These are phyloP conservation scores for Podospora comata DNA, from an alignment of 495 filamentous ascomycete species.

Conservation along the genomic window DNA sequence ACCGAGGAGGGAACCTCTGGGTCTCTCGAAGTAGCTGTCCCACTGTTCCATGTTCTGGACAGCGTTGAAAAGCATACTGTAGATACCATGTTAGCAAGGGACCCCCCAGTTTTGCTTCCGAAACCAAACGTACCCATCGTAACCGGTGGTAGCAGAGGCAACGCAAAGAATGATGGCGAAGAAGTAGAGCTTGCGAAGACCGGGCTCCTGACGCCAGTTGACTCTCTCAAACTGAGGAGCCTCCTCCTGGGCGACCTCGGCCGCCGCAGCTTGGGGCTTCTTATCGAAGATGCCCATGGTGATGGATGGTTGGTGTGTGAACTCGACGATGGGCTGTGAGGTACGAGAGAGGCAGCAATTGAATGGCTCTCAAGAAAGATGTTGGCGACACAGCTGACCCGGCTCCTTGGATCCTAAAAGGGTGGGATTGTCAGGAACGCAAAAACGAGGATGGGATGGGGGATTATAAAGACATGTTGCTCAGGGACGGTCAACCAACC, in stretches of 20 bases:
- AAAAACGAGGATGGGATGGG: slow-evolving; percentile 18
- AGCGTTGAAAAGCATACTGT: slow-evolving; percentile 54
- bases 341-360: slow-evolving; percentile 12
- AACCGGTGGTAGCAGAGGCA: slow-evolving; percentile 63
- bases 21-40: slow-evolving; percentile 51
- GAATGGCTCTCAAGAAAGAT: slow-evolving; percentile 16
- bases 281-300: slow-evolving; percentile 37
- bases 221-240: slow-evolving; percentile 58
- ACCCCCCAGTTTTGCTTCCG: neutral
- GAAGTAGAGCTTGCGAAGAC: slow-evolving; percentile 60
- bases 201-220: slow-evolving; percentile 57
- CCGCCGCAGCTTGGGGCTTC: slow-evolving; percentile 36
- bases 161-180: slow-evolving; percentile 56
- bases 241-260: slow-evolving; percentile 45
- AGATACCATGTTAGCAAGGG: slow-evolving; percentile 1
- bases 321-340: slow-evolving; percentile 3
- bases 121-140: slow-evolving; percentile 51
- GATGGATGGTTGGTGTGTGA: slow-evolving; percentile 17
- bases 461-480: slow-evolving; percentile 27
- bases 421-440: slow-evolving; percentile 14
- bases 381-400: slow-evolving; percentile 21
- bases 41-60: slow-evolving; percentile 53
- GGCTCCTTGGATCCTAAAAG: slow-evolving; percentile 24
- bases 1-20: slow-evolving; percentile 53
- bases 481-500: slow-evolving; percentile 3